These are phyloP conservation scores for Macaranga tanarius DNA, from an alignment of 441 rosid genomes.

Conservation along the genomic window DNA sequence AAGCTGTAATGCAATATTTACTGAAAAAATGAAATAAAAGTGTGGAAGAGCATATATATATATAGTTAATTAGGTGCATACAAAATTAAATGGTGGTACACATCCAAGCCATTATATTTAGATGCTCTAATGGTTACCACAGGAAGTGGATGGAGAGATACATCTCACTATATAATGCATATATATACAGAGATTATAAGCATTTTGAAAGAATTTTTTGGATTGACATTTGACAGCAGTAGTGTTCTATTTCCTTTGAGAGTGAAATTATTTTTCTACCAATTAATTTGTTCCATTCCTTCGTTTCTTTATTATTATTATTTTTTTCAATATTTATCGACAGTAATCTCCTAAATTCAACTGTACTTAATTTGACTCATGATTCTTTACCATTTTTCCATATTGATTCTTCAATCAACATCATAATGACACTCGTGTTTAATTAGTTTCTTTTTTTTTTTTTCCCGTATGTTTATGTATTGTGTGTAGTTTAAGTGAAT, in stretches of 20 bases:
- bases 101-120: constrained; percentile 14
- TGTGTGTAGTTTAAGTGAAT: too few relatives aligned
- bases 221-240: background rate
- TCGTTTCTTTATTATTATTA: too few relatives aligned
- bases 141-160: constrained; percentile 27
- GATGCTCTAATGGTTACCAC: constrained; percentile 28
- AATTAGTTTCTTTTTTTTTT: too few relatives aligned
- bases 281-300: too few relatives aligned
- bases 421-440: too few relatives aligned
- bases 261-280: too few relatives aligned
- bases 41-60: background rate
- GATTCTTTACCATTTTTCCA: background rate
- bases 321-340: background rate
- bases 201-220: constrained; percentile 11
- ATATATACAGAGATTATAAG: constrained; percentile 9
- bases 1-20: background rate
- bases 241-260: too few relatives aligned
- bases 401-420: too few relatives aligned
- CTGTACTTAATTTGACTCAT: background rate
- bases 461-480: too few relatives aligned
- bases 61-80: too few relatives aligned
- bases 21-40: background rate
- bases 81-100: constrained; percentile 12
- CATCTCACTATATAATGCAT: constrained; percentile 15
- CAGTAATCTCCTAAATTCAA: constrained; percentile 3